A percentile compares a stretch with the other conserved stretches of the same genome.
phyloP scores from a whole-genome alignment of 169 alveolate genomes.

The Plasmodium gonderi region DNA sequence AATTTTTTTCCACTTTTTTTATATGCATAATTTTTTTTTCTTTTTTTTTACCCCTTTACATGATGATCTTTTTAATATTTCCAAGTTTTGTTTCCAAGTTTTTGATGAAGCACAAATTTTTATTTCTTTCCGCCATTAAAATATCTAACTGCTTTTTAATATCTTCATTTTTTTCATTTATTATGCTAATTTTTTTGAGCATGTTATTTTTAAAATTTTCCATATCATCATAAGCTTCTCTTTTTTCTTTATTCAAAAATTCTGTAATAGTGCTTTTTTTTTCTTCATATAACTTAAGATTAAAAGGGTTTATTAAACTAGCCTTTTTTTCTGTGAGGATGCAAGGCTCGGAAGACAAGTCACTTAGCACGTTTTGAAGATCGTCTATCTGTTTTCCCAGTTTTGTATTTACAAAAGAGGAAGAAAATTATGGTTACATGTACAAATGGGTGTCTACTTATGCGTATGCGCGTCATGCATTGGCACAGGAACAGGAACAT shows the following conservation, averaged over 20 bases:
- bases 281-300: conserved; percentile 24
- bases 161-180: conserved; percentile 65
- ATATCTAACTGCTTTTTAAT: conserved; percentile 39
- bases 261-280: conserved; percentile 7
- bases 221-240: conserved; percentile 6
- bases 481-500: background rate
- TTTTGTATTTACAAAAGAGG: background rate
- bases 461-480: no score
- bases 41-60: background rate
- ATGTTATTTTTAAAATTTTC: conserved; percentile 17
- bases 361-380: background rate
- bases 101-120: conserved; percentile 26
- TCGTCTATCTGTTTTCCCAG: conserved; percentile 26
- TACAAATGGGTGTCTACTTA: no score
- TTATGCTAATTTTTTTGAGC: conserved; percentile 26
- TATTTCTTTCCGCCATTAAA: conserved; percentile 17
- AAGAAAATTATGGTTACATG: background rate
- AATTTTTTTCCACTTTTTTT: background rate
- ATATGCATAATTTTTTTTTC: background rate
- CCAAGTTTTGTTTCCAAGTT: conserved; percentile 40
- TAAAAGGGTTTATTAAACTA: background rate
- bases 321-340: conserved; percentile 3
- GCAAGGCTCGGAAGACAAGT: background rate
- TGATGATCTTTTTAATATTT: conserved; percentile 20
- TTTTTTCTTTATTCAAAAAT: conserved; percentile 36